Conservation (phyloP, 169 alveolate species). For the Pseudocohnilembus persalinus region DNA sequence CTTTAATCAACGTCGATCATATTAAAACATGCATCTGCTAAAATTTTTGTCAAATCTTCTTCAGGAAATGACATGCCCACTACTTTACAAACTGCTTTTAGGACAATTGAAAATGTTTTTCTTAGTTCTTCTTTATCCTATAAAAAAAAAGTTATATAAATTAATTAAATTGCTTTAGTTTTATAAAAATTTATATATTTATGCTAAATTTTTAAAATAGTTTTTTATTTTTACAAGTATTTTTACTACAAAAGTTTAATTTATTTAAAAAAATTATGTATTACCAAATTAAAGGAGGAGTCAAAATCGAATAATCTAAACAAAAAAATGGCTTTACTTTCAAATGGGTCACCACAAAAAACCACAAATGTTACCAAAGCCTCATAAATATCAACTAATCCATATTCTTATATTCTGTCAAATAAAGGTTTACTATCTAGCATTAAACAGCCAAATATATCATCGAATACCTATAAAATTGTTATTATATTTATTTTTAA, state of each 20-base stretch:
- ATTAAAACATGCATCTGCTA: background rate
- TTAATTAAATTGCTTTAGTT: too few species aligned
- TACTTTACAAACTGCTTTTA: background rate
- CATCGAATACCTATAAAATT: background rate
- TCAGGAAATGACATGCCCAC: background rate
- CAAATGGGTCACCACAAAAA: background rate
- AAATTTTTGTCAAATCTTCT: background rate
- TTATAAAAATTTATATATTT: too few species aligned
- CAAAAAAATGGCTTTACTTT: background rate
- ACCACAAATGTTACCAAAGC: background rate
- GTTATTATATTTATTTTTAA: too few species aligned
- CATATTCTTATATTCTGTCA: background rate
- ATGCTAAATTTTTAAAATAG: background rate
- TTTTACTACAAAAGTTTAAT: too few species aligned
- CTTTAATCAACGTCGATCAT: background rate
- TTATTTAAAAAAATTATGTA: too few species aligned
- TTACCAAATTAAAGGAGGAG: background rate
- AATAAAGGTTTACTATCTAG: background rate
- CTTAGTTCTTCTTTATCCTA: background rate
- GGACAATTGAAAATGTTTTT: background rate
- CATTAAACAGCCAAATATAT: background rate
- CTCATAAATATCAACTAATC: background rate
- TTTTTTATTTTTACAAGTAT: background rate
- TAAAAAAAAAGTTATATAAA: too few species aligned
- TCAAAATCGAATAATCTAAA: background rate